Base-by-base conservation (phyloP, 805 yeast species). In the Saccharomyces mikatae region DNA sequence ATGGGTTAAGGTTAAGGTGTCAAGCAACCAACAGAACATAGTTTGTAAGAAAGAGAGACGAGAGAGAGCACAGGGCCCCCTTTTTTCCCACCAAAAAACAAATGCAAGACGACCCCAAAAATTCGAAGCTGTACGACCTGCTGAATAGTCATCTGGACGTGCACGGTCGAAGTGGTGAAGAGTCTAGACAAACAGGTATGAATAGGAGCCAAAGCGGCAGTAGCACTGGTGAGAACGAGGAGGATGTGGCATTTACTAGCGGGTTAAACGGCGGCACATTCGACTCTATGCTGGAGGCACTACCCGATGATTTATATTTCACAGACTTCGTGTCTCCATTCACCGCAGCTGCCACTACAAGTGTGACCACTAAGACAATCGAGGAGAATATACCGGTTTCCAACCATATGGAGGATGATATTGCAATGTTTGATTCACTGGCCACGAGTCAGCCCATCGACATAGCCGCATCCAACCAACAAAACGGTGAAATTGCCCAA, bases 401-500 rank as follows among this genome's bases (percentile, higher is more conserved):
- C 22, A 36, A 36, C 8, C 44, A 36, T 17, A 48, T 24, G 44
- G 27, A 48, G 11, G 26, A 32, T 3, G 44, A 36, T 17, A 36
- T 36, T 17, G 44, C 44, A 4, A 36, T 36, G 44, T 36, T 36
- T 36, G 52, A 49, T 24, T 50, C 50, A 9, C 54, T 56, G 2
- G 47, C 47, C 2, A 41, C 51, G 5, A 48, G 31, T 52, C 50
- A 47, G n/a, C 52, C 54, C 48, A 46, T 46, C 41, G 17, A 48
- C 41, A 24, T 21, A 24, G 17, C 27, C 52, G 31, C 54, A 24
- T 51, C 47, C 1, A 63, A 70, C 54, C 62, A 61, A 44, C 71
- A 67, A 31, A 70, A 69, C 53, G 74, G 74, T 61, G 76, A 72
- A 54, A 71, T 71, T 51, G 73, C 73, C 13, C 73, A 69, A 54